Evolutionary conservation across 495 filamentous ascomycete genomes (phyloP), one percentile per base, ranked within the genome.

Genomic region (Penicillium longicatenatum): DNA sequence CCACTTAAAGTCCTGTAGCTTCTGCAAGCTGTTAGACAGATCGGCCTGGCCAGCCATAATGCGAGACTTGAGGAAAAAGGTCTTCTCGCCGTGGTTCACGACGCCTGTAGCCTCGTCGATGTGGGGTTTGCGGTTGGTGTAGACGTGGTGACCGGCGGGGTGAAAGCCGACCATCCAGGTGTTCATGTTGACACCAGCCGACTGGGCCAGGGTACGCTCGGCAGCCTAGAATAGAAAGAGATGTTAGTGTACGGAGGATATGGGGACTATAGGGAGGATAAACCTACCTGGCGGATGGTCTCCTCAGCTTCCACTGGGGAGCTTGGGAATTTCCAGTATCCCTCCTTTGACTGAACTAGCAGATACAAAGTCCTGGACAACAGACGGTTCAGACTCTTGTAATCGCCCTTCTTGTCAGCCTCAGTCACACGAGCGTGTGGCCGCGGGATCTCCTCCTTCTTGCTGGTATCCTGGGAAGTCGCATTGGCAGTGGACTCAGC

Each of bases 31-130:
- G 49, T 73, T 77, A 46, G 75, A 76, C 52, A 98, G 73, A 72
- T 97, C 84, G 5, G 86, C 91, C 76, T 97, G 93, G n/a, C 94
- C 94, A 42, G 91, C 90, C 89, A 98, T 89, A 68, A 99, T 98
- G 42, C 95, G 81, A 10, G 84, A 87, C 79, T 97, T 98, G 80
- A 97, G 84, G 80, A 95, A 97, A 78, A 98, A 99, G 19, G 85
- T 82, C 82, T 97, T 98, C 65, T 89, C 85, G 57, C 91, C 90
- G 26, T 67, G 61, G 24, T 61, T 52, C 20, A 61, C 53, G 46
- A 54, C 39, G 59, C 65, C 62, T 54, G 64, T 60, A 70, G 82
- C 69, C 70, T 74, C 50, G 65, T 79, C 62, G 35, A 63, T 43
- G 21, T 65, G 63, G 42, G 74, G 75, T 12, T 70, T 67, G 39